Evolutionary conservation across 1,139 yeast species (phyloP), one percentile per base, ranked within the genome.

Genomic region (Yamadazyma jaroonii): DNA sequence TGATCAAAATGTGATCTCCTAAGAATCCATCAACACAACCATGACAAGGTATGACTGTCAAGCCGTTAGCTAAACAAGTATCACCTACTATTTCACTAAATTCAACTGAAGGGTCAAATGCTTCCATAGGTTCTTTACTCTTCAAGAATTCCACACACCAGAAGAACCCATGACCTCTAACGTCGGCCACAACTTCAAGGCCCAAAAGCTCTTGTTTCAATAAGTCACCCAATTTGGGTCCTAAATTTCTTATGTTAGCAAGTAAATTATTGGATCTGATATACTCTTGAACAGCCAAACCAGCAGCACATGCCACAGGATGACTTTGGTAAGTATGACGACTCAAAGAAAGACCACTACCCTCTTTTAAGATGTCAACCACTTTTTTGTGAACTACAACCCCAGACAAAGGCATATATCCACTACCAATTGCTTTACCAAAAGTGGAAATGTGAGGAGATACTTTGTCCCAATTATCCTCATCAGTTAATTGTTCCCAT

Each of bases 341-440:
- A 41, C 81, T 81, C 25, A 59, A 39, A 33, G 74, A 62, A 20
- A 43, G 40, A 35, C 72, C 72, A 17, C 69, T 56, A 27, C 77
- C 79, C 8, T 62, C 56, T n/a, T 64, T 59, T 43, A 67, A 68
- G 9, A 58, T 69, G 17, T 69, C 59, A 34, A 59, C 61, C 35
- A 77, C 57, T 45, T 65, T 63, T 38, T 79, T 77, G 11, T 77
- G 63, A n/a, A 77, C 52, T 39, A 78, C 56, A 25, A 76, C 63
- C 39, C 79, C 81, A n/a, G 83, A 81, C 53, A 78, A 70, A 29
- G 84, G 76, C 21, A 73, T 76, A 43, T 71, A 74, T n/a, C 84
- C 84, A 9, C 81, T 73, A 41, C 81, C 81, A 35, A 79, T 61
- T 9, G 83, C 74, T 55, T 79, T 79, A 44, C 84, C 84, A 46